Percentiles rank a stretch among this genome's conserved stretches.
Evolutionary conservation across 2,329 filamentous ascomycete species (phyloP).

Genomic region (Orbilia ellipsospora): DNA sequence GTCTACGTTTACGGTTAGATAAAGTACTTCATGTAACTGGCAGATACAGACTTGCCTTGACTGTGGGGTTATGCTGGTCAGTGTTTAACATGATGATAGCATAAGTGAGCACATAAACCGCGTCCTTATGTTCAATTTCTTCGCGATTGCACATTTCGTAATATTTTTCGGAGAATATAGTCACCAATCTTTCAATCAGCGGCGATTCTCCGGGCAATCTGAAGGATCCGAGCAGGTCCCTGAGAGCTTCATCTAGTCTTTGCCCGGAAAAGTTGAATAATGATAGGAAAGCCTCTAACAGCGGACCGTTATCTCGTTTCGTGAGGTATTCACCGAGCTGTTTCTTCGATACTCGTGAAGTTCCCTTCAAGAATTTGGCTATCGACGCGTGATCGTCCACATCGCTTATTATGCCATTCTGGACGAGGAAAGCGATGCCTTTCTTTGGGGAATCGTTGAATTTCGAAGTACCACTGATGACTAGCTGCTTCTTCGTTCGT

Average conservation of each 20-base stretch:
- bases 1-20: conserved; percentile 68
- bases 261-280: conserved; percentile 89
- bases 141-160: conserved; percentile 73
- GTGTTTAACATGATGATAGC: conserved; percentile 98
- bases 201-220: conserved; percentile 91
- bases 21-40: neutral
- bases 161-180: conserved; percentile 86
- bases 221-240: conserved; percentile 89
- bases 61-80: conserved; percentile 93
- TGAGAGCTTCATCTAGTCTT: conserved; percentile 87
- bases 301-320: conserved; percentile 86
- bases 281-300: conserved; percentile 84
- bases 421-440: conserved; percentile 84
- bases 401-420: conserved; percentile 85
- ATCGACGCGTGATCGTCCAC: conserved; percentile 78
- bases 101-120: conserved; percentile 90
- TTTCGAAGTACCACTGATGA: conserved; percentile 85
- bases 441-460: conserved; percentile 96
- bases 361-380: conserved; percentile 87
- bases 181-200: conserved; percentile 92
- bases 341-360: conserved; percentile 87
- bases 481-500: conserved; percentile 82
- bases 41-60: conserved; percentile 66
- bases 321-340: conserved; percentile 91
- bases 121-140: conserved; percentile 84